Evolutionary conservation across 768 basidiomycete genomes (phyloP), one percentile per base, ranked within the genome.

Genomic region (Strobilomyces dryophilus): DNA sequence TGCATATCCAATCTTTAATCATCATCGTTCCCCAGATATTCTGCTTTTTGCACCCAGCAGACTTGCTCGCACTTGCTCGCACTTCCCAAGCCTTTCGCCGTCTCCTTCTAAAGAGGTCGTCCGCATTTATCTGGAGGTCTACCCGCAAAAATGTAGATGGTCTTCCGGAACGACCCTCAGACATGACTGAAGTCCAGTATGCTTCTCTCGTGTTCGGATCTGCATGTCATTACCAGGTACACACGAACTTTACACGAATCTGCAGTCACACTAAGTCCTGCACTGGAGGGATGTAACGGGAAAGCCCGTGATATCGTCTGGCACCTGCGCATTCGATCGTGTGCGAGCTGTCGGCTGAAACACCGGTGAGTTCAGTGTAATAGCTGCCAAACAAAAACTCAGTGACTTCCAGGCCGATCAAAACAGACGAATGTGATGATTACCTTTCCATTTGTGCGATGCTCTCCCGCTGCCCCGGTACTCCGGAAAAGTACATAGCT

Each of bases 171-270:
- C 74, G 70, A 36, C 81, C 78, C 12, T 47, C 65, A n/a, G 75
- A 71, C 42, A 68, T 82, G 70, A 70, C 56, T 27, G 79, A 82
- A 56, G 70, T 77, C n/a, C 73, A 74, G 47, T 83, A 74, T 61
- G 76, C 76, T 5, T 74, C 76, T 52, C 72, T 84, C 26, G 69
- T 67, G 7, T 83, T 78, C 59, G 77, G 75, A 29, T 70, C 66
- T 6, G 68, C 68, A 52, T 83, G 82, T 59, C 70, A 79, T 66
- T 68, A 68, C 29, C 27, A 58, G 52, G 65, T 66, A 61, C 37
- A 61, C 37, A 34, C 32, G 26, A 45, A 34, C 3, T 37, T 26
- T 7, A 29, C 26, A 18, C 35, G 3, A n/a, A n/a, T 41, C 37
- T 17, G 17, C 40, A 7, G 21, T 47, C 32, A 21, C 43, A 4